Evolutionary conservation across 306 rosid genomes (phyloP).

Genomic region (Sphenostylis stenocarpa): DNA sequence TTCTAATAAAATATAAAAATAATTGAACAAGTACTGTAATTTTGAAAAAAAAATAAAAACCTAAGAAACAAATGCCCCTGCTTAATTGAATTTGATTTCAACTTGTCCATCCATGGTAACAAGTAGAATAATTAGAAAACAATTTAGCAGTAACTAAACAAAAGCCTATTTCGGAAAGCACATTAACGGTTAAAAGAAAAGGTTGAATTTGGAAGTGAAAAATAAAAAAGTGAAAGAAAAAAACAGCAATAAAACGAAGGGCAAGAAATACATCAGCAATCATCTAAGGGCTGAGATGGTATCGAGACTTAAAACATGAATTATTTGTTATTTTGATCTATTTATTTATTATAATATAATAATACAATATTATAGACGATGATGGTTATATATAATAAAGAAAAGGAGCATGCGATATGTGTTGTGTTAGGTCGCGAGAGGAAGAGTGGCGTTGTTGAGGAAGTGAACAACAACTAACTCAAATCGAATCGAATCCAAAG

Average conservation of each 20-base stretch:
- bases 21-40: neutral
- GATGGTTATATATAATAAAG: neutral
- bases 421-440: conserved; percentile 10
- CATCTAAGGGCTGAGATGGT: conserved; percentile 10
- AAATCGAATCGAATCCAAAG: neutral
- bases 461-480: neutral
- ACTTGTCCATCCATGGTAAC: neutral
- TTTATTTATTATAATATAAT: too few species aligned
- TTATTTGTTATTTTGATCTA: neutral
- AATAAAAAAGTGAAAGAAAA: neutral
- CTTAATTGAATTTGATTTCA: neutral
- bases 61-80: too few species aligned
- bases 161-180: conserved; percentile 2
- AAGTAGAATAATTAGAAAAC: neutral
- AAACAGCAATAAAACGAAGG: neutral
- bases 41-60: too few species aligned
- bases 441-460: neutral
- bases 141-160: neutral
- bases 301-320: neutral
- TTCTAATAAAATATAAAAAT: too few species aligned
- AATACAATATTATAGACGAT: neutral
- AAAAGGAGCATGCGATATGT: neutral
- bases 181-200: conserved; percentile 31
- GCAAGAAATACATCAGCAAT: neutral
- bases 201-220: neutral